Base-by-base conservation (phyloP, 1,284 basidiomycete genomes). In the Trichosporon sp. region DNA sequence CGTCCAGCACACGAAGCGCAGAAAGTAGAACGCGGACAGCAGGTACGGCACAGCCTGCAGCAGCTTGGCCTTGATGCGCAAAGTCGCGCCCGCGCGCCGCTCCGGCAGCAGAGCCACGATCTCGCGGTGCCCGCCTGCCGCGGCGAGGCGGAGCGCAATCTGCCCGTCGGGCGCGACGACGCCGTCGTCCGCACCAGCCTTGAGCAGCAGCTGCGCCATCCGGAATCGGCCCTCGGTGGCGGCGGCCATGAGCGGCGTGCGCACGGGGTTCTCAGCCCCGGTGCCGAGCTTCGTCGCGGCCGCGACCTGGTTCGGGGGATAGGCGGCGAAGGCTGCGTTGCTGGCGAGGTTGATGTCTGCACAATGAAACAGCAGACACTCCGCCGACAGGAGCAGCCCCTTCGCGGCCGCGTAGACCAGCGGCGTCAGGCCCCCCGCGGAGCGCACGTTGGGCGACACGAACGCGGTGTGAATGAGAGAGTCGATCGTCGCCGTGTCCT, bases 171-270 rank as follows among this genome's bases (percentile, higher is more conserved):
- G 62, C 1, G 68, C 68, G 18, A 70, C 21, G 15, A 66, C 13
- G 0, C 13, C 29, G 32, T 72, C 71, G 75, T 93, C 87, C 6
- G 90, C 92, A 1, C 91, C 92, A 60, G 85, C 84, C 18, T 82
- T 75, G 21, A 95, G 77, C 27, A 95, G 81, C 1, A 88, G 68
- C 72, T 86, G 82, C 3, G 91, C 90, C 0, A 88, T 82, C 0
- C 84, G 83, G 4, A 85, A 67, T 72, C 88, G 86, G 0, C 93
- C 93, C 77, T 92, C 85, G 76, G 94, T 92, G 18, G 89, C 88
- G 1, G 93, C 92, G 0, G 95, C 85, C 77, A 95, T 93, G 32
- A 96, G 80, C 18, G 93, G 86, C 0, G 93, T 91, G 13, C 70
- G 68, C 21, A 62, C 21, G 21, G 11, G 7, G 23, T n/a, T 21